Conservation (phyloP, 257 asterid species). For the Haberlea rhodopensis region DNA sequence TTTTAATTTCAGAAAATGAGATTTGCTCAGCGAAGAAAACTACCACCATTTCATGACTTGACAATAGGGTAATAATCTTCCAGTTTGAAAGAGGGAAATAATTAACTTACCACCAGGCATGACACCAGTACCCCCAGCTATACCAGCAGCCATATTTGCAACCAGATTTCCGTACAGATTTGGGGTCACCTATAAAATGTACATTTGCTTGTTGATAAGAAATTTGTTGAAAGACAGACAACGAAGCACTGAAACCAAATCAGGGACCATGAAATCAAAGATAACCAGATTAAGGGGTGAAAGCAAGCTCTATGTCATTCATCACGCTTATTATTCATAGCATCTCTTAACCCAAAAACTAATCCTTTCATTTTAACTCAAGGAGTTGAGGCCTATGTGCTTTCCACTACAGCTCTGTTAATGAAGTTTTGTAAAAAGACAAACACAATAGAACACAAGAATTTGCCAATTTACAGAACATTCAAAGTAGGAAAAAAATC, state of each 20-base stretch:
- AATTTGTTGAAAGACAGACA: conserved; percentile 5
- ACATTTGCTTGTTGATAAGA: too few species aligned
- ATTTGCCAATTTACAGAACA: too few species aligned
- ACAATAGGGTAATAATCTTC: not conserved
- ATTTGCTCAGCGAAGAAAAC: conserved; percentile 4
- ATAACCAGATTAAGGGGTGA: conserved; percentile 8
- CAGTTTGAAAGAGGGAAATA: not conserved
- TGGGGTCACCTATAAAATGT: too few species aligned
- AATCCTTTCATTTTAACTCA: not conserved
- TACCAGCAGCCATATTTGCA: too few species aligned
- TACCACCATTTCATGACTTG: not conserved
- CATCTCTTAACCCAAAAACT: conserved; percentile 17
- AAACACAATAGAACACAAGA: too few species aligned
- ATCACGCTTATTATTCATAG: not conserved
- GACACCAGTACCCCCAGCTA: too few species aligned
- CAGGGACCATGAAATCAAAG: not conserved
- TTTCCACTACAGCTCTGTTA: too few species aligned
- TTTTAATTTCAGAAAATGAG: too few species aligned
- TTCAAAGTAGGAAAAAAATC: too few species aligned
- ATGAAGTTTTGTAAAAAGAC: too few species aligned
- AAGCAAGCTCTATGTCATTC: not conserved
- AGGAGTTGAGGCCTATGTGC: not conserved
- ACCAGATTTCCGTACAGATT: too few species aligned
- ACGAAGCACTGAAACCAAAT: not conserved
- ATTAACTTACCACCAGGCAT: conserved; percentile 42